A percentile compares a stretch with the other conserved stretches of the same genome.
phyloP scores from a whole-genome alignment of 768 basidiomycete genomes.

The Mycena crocata region DNA sequence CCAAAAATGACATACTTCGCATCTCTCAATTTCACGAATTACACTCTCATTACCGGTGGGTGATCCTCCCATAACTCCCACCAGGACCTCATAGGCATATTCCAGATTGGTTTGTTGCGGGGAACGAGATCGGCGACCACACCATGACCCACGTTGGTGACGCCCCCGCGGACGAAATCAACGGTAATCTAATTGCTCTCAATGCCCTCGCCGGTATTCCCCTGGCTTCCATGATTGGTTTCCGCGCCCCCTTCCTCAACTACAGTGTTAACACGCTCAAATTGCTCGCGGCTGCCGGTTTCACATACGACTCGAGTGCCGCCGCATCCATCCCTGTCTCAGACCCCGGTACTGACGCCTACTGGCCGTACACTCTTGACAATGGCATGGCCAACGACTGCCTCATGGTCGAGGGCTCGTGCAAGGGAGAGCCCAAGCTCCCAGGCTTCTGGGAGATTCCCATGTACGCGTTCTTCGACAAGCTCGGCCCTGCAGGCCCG shows the following conservation, averaged over 20 bases:
- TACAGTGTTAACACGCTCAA: constrained; percentile 73
- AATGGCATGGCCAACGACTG: constrained; percentile 87
- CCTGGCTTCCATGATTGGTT: constrained; percentile 69
- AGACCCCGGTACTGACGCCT: constrained; percentile 75
- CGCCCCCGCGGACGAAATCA: constrained; percentile 73
- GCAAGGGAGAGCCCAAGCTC: constrained; percentile 75
- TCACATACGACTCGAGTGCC: constrained; percentile 79
- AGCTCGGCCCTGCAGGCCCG: constrained; percentile 60
- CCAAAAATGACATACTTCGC: constrained; percentile 83
- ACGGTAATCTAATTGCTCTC: constrained; percentile 82
- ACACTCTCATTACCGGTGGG: constrained; percentile 71
- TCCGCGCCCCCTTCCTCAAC: constrained; percentile 83
- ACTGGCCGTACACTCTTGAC: constrained; percentile 87
- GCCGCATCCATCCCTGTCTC: constrained; percentile 74
- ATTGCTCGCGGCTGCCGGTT: constrained; percentile 61
- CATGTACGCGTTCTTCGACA: constrained; percentile 84
- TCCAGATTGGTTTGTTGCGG: constrained; percentile 81
- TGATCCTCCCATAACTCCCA: constrained; percentile 10
- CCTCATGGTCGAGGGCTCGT: constrained; percentile 61
- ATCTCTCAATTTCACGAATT: constrained; percentile 79
- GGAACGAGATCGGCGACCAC: constrained; percentile 88
- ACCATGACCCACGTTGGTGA: constrained; percentile 86
- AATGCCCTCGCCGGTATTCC: constrained; percentile 86
- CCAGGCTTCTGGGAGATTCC: constrained; percentile 89
- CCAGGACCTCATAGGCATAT: background rate